A percentile compares a stretch with the other conserved stretches of the same genome.
Evolutionary conservation across 352 stramenopile genomes (phyloP).

Genomic region (Pythium aristosporum): DNA sequence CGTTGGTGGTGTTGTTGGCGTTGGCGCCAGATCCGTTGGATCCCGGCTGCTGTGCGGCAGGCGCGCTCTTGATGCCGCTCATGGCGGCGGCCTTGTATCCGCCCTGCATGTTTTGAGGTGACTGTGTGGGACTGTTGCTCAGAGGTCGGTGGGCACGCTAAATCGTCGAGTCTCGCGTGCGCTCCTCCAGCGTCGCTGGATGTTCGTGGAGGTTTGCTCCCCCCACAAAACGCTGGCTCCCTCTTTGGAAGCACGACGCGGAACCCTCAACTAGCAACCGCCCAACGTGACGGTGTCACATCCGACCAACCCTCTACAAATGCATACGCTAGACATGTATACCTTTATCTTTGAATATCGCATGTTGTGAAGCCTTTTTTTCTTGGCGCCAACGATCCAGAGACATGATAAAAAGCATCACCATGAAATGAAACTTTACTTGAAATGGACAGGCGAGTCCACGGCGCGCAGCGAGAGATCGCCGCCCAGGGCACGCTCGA

Average conservation of each 20-base stretch:
- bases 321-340: background rate
- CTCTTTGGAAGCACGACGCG: slow-evolving; percentile 20
- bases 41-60: background rate
- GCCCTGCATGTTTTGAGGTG: slow-evolving; percentile 13
- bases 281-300: background rate
- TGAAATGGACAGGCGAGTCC: slow-evolving; percentile 25
- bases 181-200: slow-evolving; percentile 14
- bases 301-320: slow-evolving; percentile 8
- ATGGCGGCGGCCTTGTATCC: slow-evolving; percentile 27
- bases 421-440: slow-evolving; percentile 10
- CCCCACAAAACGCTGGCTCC: slow-evolving; percentile 16
- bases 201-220: slow-evolving; percentile 13
- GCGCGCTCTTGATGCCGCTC: slow-evolving; percentile 13
- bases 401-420: background rate
- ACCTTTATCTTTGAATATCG: slow-evolving; percentile 20
- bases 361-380: slow-evolving; percentile 5
- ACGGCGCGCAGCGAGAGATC: slow-evolving; percentile 51
- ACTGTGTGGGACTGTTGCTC: background rate
- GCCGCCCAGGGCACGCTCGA: slow-evolving; percentile 71
- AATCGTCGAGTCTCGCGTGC: slow-evolving; percentile 13
- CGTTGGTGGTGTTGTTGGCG: slow-evolving; percentile 12
- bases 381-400: slow-evolving; percentile 3
- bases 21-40: slow-evolving; percentile 13
- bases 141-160: background rate
- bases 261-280: slow-evolving; percentile 25